These are phyloP conservation scores for Mollisia scopiformis DNA, from an alignment of 2,329 filamentous ascomycete genomes.

Conservation along the genomic window DNA sequence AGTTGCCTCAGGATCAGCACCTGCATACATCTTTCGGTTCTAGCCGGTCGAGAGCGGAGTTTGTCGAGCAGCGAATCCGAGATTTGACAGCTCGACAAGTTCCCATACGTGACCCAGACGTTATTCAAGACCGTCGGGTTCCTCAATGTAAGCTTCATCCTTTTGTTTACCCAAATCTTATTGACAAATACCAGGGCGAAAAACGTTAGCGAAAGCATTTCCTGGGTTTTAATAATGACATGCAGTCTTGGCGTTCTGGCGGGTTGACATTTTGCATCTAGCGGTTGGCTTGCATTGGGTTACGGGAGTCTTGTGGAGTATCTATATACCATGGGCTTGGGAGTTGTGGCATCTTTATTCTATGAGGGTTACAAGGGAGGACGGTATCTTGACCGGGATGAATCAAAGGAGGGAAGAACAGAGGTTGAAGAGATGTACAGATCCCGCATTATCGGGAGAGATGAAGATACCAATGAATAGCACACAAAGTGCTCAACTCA, in stretches of 20 bases:
- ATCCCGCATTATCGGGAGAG: neutral
- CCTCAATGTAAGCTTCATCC: slow-evolving; percentile 24
- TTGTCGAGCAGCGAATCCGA: slow-evolving; percentile 29
- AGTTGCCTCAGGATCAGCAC: neutral
- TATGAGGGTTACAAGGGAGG: neutral
- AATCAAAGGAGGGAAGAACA: neutral
- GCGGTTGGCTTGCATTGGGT: slow-evolving; percentile 15
- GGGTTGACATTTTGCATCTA: slow-evolving; percentile 15
- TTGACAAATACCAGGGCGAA: slow-evolving; percentile 26
- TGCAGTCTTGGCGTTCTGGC: neutral
- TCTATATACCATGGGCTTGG: slow-evolving; percentile 6
- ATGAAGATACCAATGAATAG: neutral
- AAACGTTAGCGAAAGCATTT: slow-evolving; percentile 27
- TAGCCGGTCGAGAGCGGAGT: slow-evolving; percentile 20
- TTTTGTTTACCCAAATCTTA: neutral
- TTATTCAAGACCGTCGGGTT: slow-evolving; percentile 13
- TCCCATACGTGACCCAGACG: slow-evolving; percentile 30
- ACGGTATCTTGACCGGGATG: neutral
- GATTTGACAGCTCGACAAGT: slow-evolving; percentile 28
- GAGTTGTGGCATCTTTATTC: neutral
- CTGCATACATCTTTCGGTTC: slow-evolving; percentile 4
- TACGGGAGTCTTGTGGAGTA: neutral
- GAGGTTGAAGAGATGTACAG: neutral
- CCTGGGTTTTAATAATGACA: slow-evolving; percentile 30
- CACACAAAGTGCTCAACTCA: neutral